phyloP scores from a whole-genome alignment of 352 stramenopile species.

The Pythium chondricola region DNA sequence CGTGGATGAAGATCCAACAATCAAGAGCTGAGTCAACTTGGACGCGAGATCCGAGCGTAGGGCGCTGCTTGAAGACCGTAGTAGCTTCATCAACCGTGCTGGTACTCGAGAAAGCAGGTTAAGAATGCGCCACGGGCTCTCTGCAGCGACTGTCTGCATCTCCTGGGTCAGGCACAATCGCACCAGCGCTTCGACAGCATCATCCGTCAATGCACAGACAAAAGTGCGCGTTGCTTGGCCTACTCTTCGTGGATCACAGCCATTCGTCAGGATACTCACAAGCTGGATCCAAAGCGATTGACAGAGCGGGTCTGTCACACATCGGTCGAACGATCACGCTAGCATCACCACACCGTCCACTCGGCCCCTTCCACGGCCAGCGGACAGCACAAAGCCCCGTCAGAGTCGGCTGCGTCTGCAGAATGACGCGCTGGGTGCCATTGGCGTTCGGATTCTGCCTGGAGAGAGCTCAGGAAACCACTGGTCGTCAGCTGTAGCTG shows the following conservation, averaged over 20 bases:
- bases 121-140: too few species aligned
- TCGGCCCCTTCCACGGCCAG: not conserved
- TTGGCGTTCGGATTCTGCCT: constrained; percentile 2
- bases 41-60: not conserved
- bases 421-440: constrained; percentile 9
- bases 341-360: constrained; percentile 4
- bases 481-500: constrained; percentile 2
- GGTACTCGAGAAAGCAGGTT: not conserved
- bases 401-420: not conserved
- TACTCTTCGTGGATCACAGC: not conserved
- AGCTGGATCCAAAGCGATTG: not conserved
- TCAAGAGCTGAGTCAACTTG: not conserved
- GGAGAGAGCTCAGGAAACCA: not conserved
- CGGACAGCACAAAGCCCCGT: not conserved
- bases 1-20: too few species aligned
- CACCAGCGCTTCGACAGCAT: not conserved
- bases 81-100: not conserved
- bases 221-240: not conserved
- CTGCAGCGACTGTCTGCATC: too few species aligned
- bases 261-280: not conserved
- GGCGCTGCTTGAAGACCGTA: not conserved
- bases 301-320: not conserved
- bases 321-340: constrained; percentile 2
- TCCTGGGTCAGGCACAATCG: too few species aligned
- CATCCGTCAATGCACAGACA: not conserved